Base-by-base conservation (phyloP, 805 yeast genomes). In the Ogataea henricii region DNA sequence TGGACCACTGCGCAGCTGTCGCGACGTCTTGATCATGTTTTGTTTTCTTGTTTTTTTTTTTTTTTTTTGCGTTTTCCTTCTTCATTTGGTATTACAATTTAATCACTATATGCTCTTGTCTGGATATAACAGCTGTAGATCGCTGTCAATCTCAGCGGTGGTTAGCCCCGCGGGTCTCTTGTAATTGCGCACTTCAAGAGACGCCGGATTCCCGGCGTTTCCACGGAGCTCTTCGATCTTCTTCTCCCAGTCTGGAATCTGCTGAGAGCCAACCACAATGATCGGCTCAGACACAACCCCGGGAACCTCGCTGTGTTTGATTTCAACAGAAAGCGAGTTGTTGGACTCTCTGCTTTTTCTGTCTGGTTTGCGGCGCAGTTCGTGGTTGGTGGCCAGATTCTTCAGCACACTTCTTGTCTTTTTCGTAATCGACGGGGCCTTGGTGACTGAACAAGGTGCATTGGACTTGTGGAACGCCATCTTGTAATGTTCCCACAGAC, bases 91-190 rank as follows among this genome's bases (percentile, higher is more conserved):
- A 20, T 23, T 37, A 26, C 37, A 27, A 6, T 16, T 18, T 4
- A 8, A n/a, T 23, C 29, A 34, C 16, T 30, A 30, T 32, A 18
- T 17, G 20, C 18, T 32, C 27, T 40, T 33, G 3, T 39, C 35
- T 6, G 50, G 50, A 42, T 26, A 30, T 20, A 51, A 20, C 14
- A 45, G 29, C 6, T 48, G 45, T 23, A 66, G 43, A 49, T 66
- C 70, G 4, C 49, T 41, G 9, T 67, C 69, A 25, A 67, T 54
- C 40, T 65, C 70, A 3, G 48, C 58, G 1, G 25, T 29, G 6
- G 51, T 52, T 35, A 67, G 48, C 2, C 63, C 63, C 36, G 51
- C 56, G 5, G 72, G 72, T 4, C 60, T 40, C 6, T 44, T 48
- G 46, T 65, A 67, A 16, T 58, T 55, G 45, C 50, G 47, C 33